Base-by-base conservation (phyloP, 2,329 filamentous ascomycete genomes). In the Ploettnerulaceae sp. region DNA sequence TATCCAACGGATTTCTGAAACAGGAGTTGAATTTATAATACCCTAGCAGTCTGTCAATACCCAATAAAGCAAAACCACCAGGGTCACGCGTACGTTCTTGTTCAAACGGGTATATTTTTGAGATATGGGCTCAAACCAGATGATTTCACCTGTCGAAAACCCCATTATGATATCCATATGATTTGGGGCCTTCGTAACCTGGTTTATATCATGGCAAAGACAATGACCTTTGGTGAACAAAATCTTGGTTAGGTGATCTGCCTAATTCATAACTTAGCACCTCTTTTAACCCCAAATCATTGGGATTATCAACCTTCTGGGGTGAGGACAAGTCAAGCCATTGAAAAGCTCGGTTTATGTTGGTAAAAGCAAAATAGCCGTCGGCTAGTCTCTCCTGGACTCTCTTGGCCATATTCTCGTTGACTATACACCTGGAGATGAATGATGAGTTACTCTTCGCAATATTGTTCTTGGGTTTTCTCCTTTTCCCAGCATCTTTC, bases 361-460 rank as follows among this genome's bases (percentile, higher is more conserved):
- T 98, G 37, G 86, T 89, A 72, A 98, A 97, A 2, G 85, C 87
- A 67, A 93, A 95, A 3, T 93, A 67, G 1, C 89, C 90, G 53
- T 93, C 86, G 2, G 74, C 73, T 9, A 82, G 80, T 52, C 88
- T 82, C 24, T 97, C 93, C 38, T 80, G 77, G 53, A 97, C 67
- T 54, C 86, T 82, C 67, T 93, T 95, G 17, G 77, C 75, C 45
- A 94, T 67, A 4, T 76, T 75, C 59, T 98, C 93, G 61, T 95
- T 87, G 12, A 89, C 83, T 54, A 97, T 95, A 24, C 96, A 91
- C 45, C 93, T 75, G n/a, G 91, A 96, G 22, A 98, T 93, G 63
- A 96, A 98, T 0, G 91, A 95, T 7, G 93, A 98, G 67, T 95
- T 97, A 70, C 89, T 97, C 73, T 98, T 98, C 42, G 91, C 83